A percentile compares a stretch with the other conserved stretches of the same genome.
Evolutionary conservation across 345 rosid genomes (phyloP).

Genomic region (Eucalyptus virginea): DNA sequence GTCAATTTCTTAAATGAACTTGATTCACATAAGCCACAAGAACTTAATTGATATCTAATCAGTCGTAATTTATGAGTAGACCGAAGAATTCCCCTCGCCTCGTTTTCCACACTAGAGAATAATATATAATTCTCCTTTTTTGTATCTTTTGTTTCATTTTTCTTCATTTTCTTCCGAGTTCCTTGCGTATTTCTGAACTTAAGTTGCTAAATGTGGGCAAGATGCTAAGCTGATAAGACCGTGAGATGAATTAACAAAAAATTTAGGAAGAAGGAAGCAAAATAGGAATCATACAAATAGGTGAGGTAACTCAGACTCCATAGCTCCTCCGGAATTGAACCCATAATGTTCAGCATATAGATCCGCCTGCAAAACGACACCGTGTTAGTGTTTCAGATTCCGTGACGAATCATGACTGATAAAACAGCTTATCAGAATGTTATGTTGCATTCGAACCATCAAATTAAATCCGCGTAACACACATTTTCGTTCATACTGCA

Average conservation of each 20-base stretch:
- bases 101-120: too few species aligned
- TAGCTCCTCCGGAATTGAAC: slow-evolving; percentile 36
- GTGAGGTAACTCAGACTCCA: slow-evolving; percentile 33
- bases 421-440: not conserved
- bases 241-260: not conserved
- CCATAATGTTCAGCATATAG: slow-evolving; percentile 1
- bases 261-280: not conserved
- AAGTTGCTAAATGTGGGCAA: not conserved
- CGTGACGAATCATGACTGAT: not conserved
- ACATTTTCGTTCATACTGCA: not conserved
- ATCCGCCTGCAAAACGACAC: slow-evolving; percentile 18
- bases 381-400: not conserved
- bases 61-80: not conserved
- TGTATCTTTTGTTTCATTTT: not conserved
- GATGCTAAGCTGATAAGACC: not conserved
- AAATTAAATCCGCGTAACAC: not conserved
- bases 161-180: not conserved
- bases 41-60: too few species aligned
- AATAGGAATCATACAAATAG: slow-evolving; percentile 18
- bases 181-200: not conserved
- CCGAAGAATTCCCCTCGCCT: too few species aligned
- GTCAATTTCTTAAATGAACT: too few species aligned
- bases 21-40: too few species aligned
- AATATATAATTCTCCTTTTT: not conserved
- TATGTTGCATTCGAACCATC: not conserved